A percentile compares a stretch with the other conserved stretches of the same genome.
These are phyloP conservation scores for Pyrus pyrifolia DNA, from an alignment of 306 rosid genomes.

Conservation along the genomic window DNA sequence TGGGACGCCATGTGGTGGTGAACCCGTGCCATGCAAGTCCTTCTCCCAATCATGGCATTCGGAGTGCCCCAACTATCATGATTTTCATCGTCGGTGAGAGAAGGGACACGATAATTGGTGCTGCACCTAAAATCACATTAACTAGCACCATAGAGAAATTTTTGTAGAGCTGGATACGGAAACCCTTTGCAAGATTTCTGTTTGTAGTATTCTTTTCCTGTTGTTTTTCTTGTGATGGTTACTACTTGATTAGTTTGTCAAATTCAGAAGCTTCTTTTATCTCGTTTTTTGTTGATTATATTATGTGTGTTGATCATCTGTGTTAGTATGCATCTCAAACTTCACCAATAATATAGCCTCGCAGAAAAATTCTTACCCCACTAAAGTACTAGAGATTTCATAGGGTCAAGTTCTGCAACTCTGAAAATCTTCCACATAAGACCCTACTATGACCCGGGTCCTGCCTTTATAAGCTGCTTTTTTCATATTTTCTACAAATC, in stretches of 20 bases:
- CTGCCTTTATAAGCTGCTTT: not conserved
- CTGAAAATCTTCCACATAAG: not conserved
- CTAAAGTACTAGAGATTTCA: not conserved
- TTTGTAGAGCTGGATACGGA: conserved; percentile 36
- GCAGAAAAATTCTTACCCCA: not conserved
- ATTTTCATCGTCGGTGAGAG: conserved; percentile 77
- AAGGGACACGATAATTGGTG: conserved; percentile 68
- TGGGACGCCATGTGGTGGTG: too few species aligned
- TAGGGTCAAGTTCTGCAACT: not conserved
- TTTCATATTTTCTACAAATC: not conserved
- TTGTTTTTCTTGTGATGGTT: not conserved
- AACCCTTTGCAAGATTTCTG: conserved; percentile 12
- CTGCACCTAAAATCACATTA: conserved; percentile 69
- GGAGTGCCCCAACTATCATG: conserved; percentile 74
- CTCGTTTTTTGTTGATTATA: not conserved
- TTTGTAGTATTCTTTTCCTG: not conserved
- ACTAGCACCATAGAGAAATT: conserved; percentile 67
- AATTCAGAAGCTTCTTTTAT: not conserved
- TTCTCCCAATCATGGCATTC: conserved; percentile 54
- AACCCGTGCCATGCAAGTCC: conserved; percentile 19
- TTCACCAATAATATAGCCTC: not conserved
- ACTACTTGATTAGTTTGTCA: not conserved
- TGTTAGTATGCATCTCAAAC: not conserved
- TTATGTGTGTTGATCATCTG: not conserved
- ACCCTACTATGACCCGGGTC: not conserved